These are phyloP conservation scores for Flaveria bidentis DNA, from an alignment of 129 eudicot genomes.

Conservation along the genomic window DNA sequence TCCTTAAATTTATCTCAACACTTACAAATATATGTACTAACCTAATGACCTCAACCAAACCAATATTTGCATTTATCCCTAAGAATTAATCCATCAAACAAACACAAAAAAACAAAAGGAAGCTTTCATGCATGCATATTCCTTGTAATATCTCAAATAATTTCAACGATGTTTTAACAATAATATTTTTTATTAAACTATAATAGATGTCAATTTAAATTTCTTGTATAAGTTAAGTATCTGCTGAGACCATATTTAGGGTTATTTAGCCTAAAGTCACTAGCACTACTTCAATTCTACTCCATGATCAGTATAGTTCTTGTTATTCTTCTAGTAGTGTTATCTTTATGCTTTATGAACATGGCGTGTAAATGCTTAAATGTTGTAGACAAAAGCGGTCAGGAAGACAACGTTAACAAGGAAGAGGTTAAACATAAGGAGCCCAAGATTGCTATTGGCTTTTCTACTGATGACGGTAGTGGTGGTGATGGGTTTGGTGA, in stretches of 20 bases:
- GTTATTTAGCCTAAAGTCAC: neutral
- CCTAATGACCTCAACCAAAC: too few species aligned
- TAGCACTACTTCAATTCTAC: neutral
- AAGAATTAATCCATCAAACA: neutral
- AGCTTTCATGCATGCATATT: constrained; percentile 15
- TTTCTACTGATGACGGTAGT: neutral
- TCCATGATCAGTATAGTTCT: neutral
- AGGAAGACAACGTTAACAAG: neutral
- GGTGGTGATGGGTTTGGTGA: neutral
- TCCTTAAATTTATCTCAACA: too few species aligned
- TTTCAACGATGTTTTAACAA: neutral
- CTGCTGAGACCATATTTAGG: neutral
- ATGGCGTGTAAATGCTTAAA: neutral
- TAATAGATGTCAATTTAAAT: neutral
- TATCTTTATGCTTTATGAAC: neutral
- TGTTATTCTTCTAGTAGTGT: neutral
- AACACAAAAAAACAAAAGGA: neutral
- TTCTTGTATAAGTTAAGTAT: neutral
- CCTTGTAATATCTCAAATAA: neutral
- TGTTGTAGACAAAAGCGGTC: too few species aligned
- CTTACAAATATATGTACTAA: too few species aligned
- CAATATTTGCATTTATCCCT: too few species aligned
- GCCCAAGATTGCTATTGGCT: neutral
- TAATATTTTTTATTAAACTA: neutral
- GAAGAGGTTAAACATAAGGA: neutral